Evolutionary conservation across 305 asterid genomes (phyloP).

Genomic region (Fraxinus velutina): DNA sequence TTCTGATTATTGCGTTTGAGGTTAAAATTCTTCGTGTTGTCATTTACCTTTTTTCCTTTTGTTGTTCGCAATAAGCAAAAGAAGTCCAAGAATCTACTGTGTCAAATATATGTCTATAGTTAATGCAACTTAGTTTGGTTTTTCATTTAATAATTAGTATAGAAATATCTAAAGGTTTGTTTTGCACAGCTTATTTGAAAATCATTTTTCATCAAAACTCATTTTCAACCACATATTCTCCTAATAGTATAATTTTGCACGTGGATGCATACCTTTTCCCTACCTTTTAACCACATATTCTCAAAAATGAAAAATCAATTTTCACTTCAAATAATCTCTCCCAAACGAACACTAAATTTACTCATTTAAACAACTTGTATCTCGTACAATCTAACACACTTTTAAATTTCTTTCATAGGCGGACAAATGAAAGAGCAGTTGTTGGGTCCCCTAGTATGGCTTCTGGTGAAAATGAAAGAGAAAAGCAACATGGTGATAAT

Average conservation of each 20-base stretch:
- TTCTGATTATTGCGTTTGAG: background rate
- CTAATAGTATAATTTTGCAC: background rate
- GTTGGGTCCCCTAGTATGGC: constrained; percentile 40
- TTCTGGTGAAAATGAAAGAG: constrained; percentile 35
- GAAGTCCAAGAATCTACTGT: background rate
- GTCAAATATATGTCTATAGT: background rate
- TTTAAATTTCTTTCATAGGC: constrained; percentile 33
- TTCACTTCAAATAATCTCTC: background rate
- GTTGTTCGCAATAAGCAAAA: background rate
- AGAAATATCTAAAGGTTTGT: background rate
- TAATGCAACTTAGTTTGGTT: background rate
- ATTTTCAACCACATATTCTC: background rate
- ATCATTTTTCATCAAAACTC: background rate
- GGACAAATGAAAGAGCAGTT: constrained; percentile 40
- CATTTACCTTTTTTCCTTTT: constrained; percentile 5
- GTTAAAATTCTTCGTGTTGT: background rate
- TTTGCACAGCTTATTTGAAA: background rate
- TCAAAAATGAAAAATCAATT: background rate
- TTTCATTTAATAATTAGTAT: background rate
- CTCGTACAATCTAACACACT: background rate
- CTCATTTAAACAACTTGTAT: background rate
- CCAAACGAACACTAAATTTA: background rate
- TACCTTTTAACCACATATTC: background rate
- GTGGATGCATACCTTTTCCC: background rate
- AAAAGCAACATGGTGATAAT: constrained; percentile 31